Conservation (phyloP, 257 asterid species). For the Solanum verrucosum region DNA sequence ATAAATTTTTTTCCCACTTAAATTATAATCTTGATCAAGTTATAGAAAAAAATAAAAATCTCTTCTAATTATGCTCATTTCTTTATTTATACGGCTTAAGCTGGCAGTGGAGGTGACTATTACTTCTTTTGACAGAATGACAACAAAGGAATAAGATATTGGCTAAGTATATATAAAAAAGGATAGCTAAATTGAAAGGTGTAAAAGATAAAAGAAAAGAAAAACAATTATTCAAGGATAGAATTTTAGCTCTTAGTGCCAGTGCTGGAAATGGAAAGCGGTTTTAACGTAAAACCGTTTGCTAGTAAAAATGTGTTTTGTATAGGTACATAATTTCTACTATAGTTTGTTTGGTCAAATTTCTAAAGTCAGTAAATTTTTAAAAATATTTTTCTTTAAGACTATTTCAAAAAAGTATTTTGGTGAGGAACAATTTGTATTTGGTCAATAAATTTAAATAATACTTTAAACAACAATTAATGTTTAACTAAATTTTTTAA, state of each 20-base stretch:
- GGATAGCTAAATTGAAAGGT: neutral
- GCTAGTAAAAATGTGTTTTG: neutral
- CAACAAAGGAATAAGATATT: neutral
- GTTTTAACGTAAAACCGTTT: neutral
- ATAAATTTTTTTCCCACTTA: neutral
- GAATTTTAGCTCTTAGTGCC: neutral
- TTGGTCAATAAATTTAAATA: neutral
- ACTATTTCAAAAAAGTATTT: neutral
- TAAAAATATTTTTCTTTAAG: too few relatives aligned
- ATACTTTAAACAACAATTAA: neutral
- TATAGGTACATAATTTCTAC: neutral
- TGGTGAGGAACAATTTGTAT: fast-evolving
- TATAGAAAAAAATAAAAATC: too few relatives aligned
- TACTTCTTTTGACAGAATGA: neutral
- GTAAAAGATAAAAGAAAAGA: neutral
- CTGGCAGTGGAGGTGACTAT: neutral
- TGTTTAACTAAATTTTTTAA: neutral
- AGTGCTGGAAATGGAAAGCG: neutral
- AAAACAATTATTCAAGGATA: neutral
- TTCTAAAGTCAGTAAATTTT: too few relatives aligned
- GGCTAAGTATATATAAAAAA: neutral
- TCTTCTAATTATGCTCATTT: neutral
- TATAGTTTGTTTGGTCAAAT: neutral
- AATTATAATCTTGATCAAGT: too few relatives aligned
- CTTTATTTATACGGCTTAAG: neutral